Conservation (phyloP, 108 stramenopile species). For the Fistulifera solaris region DNA sequence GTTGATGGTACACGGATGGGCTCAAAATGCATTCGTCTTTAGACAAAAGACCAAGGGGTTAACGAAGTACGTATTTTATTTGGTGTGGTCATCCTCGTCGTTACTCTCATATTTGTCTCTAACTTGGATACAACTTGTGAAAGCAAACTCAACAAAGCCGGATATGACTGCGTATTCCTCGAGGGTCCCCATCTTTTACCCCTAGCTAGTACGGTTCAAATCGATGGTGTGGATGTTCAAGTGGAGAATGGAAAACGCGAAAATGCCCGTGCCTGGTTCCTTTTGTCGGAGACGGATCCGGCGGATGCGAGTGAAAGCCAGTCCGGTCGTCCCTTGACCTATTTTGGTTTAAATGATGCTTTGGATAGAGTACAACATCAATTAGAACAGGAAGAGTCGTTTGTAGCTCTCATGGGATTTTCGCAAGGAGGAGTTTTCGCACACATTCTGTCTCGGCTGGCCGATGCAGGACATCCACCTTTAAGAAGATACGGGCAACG, state of each 20-base stretch:
- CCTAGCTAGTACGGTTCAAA: constrained; percentile 17
- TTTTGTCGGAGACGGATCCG: constrained; percentile 25
- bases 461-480: neutral
- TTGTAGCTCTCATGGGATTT: constrained; percentile 27
- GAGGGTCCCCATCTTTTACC: constrained; percentile 38
- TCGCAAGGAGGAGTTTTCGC: constrained; percentile 44
- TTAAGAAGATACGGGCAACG: constrained; percentile 12
- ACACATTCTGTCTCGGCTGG: constrained; percentile 32
- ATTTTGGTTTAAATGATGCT: constrained; percentile 32
- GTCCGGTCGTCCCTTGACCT: constrained; percentile 18
- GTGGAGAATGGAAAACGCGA: constrained; percentile 24
- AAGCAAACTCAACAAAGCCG: constrained; percentile 26
- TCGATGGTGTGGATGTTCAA: constrained; percentile 15
- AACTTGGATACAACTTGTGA: neutral
- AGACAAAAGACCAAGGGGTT: constrained; percentile 23
- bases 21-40: constrained; percentile 1
- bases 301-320: constrained; percentile 18
- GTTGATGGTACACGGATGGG: constrained; percentile 1
- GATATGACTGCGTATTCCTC: constrained; percentile 34
- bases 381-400: constrained; percentile 1
- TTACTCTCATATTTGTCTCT: too few species aligned
- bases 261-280: constrained; percentile 45
- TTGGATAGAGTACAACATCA: constrained; percentile 14
- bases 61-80: constrained; percentile 17
- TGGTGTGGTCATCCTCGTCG: too few species aligned